These are phyloP conservation scores for Cercospora sp. DNA, from an alignment of 2,329 filamentous ascomycete species.

Conservation along the genomic window DNA sequence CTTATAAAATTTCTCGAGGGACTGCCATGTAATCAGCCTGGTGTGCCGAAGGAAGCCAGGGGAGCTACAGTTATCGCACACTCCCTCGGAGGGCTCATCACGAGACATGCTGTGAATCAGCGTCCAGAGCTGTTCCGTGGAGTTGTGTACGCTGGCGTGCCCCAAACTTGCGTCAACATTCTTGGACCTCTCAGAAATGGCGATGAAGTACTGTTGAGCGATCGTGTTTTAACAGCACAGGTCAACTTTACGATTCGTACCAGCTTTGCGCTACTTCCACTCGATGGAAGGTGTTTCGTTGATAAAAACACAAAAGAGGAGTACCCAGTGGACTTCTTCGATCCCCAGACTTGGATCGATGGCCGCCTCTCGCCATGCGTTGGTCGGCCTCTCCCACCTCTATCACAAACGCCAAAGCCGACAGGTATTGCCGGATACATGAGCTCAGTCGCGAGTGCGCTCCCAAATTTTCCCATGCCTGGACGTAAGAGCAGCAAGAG, in stretches of 20 bases:
- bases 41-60: conserved; percentile 52
- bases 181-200: conserved; percentile 85
- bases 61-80: conserved; percentile 84
- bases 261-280: conserved; percentile 78
- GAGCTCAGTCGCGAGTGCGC: conserved; percentile 49
- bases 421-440: conserved; percentile 49
- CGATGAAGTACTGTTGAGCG: conserved; percentile 87
- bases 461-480: conserved; percentile 37
- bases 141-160: conserved; percentile 80
- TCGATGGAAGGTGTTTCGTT: conserved; percentile 84
- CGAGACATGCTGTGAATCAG: conserved; percentile 81
- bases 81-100: conserved; percentile 83
- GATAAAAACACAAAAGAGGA: conserved; percentile 77
- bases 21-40: conserved; percentile 70
- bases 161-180: conserved; percentile 86
- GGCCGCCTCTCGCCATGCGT: conserved; percentile 78
- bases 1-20: conserved; percentile 72
- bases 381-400: conserved; percentile 62
- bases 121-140: conserved; percentile 82
- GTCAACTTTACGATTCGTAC: conserved; percentile 92
- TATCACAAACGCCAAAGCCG: conserved; percentile 37
- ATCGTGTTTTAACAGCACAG: conserved; percentile 84
- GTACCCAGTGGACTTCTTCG: conserved; percentile 82
- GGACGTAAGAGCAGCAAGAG: conserved; percentile 32
- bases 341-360: conserved; percentile 75